Percentiles rank a stretch among this genome's conserved stretches.
Evolutionary conservation across 2,329 filamentous ascomycete genomes (phyloP).

Genomic region (Pseudocercospora pini-densiflorae): DNA sequence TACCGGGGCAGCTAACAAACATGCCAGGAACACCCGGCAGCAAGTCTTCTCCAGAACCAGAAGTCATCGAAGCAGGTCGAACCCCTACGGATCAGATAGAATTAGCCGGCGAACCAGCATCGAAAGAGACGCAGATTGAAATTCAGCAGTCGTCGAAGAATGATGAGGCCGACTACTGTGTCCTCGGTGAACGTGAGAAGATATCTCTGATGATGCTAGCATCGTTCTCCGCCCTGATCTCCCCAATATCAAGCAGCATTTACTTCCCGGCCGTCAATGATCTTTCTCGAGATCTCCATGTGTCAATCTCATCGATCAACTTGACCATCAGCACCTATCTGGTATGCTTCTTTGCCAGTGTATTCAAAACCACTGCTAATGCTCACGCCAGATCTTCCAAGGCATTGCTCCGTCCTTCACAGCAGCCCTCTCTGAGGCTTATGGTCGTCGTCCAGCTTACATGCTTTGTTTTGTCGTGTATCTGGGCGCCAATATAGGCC

Average conservation of each 20-base stretch:
- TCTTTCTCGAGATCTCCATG: neutral
- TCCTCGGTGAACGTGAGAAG: too few species aligned
- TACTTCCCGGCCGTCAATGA: neutral
- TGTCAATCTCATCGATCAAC: slow-evolving; percentile 44
- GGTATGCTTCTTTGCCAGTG: neutral
- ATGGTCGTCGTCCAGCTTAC: slow-evolving; percentile 32
- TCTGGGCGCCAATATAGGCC: slow-evolving; percentile 30
- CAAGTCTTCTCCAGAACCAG: too few species aligned
- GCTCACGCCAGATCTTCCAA: slow-evolving; percentile 50
- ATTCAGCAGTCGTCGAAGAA: too few species aligned
- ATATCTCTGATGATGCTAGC: neutral
- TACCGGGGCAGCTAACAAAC: too few species aligned
- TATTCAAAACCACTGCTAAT: neutral
- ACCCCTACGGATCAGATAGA: too few species aligned
- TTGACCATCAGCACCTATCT: slow-evolving; percentile 63
- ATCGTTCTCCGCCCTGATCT: neutral
- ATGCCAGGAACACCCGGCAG: too few species aligned
- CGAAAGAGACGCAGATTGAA: too few species aligned
- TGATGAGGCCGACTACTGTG: too few species aligned
- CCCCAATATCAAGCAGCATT: neutral
- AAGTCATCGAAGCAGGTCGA: too few species aligned
- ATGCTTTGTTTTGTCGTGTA: slow-evolving; percentile 33
- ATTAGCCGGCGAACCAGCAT: too few species aligned
- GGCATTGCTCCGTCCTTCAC: slow-evolving; percentile 45
- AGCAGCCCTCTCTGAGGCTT: slow-evolving; percentile 31